Percentiles rank a stretch among this genome's conserved stretches.
These are phyloP conservation scores for Cyclospora cayetanensis DNA, from an alignment of 169 alveolate genomes.

Conservation along the genomic window DNA sequence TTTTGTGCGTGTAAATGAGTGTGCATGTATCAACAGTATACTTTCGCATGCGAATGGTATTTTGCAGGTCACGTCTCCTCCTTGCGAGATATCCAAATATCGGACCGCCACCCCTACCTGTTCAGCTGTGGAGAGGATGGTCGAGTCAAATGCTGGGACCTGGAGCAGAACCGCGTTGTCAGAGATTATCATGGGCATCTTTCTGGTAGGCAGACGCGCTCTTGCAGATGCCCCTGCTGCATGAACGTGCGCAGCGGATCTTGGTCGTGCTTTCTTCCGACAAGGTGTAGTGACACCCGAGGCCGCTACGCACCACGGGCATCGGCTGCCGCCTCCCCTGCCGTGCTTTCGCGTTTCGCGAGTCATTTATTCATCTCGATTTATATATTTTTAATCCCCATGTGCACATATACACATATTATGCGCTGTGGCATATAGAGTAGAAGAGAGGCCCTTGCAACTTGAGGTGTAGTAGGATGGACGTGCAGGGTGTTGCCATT, in stretches of 20 bases:
- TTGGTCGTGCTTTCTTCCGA: background rate
- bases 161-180: slow-evolving; percentile 97
- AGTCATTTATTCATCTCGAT: background rate
- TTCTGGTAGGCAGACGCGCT: slow-evolving; percentile 64
- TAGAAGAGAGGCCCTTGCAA: no score
- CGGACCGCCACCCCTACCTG: slow-evolving; percentile 96
- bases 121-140: slow-evolving; percentile 99
- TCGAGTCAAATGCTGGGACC: slow-evolving; percentile 98
- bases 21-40: no score
- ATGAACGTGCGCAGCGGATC: no score
- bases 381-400: background rate
- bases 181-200: slow-evolving; percentile 98
- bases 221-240: background rate
- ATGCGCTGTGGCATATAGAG: background rate
- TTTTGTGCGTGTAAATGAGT: no score
- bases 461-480: no score
- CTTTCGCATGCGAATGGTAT: no score
- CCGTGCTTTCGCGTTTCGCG: no score
- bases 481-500: no score
- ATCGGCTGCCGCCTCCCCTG: no score
- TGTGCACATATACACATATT: background rate
- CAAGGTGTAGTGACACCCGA: background rate
- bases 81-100: slow-evolving; percentile 93
- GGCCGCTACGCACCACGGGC: no score
- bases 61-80: slow-evolving; percentile 94